phyloP scores from a whole-genome alignment of 495 filamentous ascomycete species.

The Acidomyces sp. region DNA sequence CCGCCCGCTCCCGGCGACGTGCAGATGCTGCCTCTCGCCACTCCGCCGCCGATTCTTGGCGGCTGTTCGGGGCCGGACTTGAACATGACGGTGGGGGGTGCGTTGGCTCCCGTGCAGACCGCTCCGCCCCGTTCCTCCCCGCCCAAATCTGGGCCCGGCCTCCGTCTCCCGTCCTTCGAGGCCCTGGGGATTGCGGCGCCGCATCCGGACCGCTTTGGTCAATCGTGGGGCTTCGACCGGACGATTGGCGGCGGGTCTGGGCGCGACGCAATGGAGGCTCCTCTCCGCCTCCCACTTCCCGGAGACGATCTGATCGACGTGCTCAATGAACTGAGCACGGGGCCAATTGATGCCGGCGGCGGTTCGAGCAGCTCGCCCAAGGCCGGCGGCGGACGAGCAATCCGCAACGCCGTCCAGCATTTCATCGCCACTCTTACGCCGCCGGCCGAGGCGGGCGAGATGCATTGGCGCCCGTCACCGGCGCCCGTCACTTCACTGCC shows the following conservation, averaged over 20 bases:
- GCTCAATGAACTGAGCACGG: background rate
- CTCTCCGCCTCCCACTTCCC: no score
- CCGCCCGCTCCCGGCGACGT: no score
- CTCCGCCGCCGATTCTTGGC: conserved; percentile 1
- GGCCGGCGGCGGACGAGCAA: background rate
- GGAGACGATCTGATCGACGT: background rate
- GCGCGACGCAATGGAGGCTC: no score
- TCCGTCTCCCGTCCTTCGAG: conserved; percentile 29
- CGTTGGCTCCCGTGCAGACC: conserved; percentile 12
- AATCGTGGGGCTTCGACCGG: no score
- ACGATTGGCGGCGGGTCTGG: no score
- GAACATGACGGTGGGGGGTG: conserved; percentile 9
- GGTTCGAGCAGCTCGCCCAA: conserved; percentile 1
- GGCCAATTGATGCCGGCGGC: background rate
- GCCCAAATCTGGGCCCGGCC: conserved; percentile 17
- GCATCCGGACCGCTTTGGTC: conserved; percentile 25
- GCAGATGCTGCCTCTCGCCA: no score
- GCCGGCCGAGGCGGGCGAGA: conserved; percentile 21
- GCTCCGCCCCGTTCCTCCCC: background rate
- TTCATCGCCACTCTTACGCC: conserved; percentile 24
- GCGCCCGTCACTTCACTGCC: conserved; percentile 18
- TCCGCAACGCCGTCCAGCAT: conserved; percentile 9
- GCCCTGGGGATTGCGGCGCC: conserved; percentile 27
- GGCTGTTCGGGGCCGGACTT: background rate
- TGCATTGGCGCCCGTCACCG: conserved; percentile 20